Conservation (phyloP, 768 basidiomycete genomes). For the Rhizopogon sp. region DNA sequence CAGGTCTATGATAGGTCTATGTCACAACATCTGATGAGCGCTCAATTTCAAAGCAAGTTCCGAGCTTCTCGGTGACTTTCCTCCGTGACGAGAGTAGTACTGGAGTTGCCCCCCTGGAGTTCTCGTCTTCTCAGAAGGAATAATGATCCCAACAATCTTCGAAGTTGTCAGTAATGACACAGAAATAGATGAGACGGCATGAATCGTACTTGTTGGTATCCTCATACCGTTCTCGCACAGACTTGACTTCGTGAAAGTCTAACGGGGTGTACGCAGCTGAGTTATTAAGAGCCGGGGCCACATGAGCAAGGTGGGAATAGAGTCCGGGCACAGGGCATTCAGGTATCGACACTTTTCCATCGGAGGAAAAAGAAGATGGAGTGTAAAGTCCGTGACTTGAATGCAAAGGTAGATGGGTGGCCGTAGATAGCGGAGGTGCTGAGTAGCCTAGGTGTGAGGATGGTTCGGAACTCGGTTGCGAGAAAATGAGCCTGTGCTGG, state of each 20-base stretch:
- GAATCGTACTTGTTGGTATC: slow-evolving; percentile 55
- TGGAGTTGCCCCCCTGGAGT: slow-evolving; percentile 10
- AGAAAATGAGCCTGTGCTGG: slow-evolving; percentile 54
- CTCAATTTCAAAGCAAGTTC: neutral
- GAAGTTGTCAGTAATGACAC: slow-evolving; percentile 5
- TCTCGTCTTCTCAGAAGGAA: slow-evolving; percentile 55
- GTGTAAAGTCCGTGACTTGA: neutral
- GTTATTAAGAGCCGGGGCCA: neutral
- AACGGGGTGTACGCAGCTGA: slow-evolving; percentile 9
- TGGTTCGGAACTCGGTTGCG: slow-evolving; percentile 10
- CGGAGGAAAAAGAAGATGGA: neutral
- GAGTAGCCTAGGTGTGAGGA: neutral
- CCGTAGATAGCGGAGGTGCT: neutral
- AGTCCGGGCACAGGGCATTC: slow-evolving; percentile 3
- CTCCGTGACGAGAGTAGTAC: neutral
- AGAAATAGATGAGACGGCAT: neutral
- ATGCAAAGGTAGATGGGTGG: slow-evolving; percentile 2
- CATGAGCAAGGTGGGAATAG: slow-evolving; percentile 1
- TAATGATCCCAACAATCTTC: slow-evolving; percentile 57
- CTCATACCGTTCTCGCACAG: slow-evolving; percentile 58
- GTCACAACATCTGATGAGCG: neutral
- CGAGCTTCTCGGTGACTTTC: neutral
- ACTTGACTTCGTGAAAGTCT: slow-evolving; percentile 34
- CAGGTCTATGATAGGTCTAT: neutral
- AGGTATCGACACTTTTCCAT: slow-evolving; percentile 3